Percentiles rank a stretch among this genome's conserved stretches.
phyloP scores from a whole-genome alignment of 768 basidiomycete genomes.

The Omphalotus guepiniiformis region DNA sequence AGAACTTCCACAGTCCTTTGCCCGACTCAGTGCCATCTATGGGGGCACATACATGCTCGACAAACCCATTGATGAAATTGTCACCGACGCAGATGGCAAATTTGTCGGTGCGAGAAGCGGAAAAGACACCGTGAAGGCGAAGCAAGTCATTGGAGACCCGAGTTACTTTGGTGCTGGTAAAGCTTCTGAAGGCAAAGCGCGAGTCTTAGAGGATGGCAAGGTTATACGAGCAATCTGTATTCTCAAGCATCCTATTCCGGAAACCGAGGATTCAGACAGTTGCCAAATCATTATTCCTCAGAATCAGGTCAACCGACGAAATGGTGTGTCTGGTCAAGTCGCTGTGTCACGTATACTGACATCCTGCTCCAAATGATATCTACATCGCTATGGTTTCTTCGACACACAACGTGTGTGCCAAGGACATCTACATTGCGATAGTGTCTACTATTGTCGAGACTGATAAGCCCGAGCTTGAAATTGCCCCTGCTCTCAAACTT shows the following conservation, averaged over 20 bases:
- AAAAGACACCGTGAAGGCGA: conserved; percentile 91
- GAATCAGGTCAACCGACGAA: conserved; percentile 90
- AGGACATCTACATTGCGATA: conserved; percentile 93
- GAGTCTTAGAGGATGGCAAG: conserved; percentile 89
- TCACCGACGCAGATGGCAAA: conserved; percentile 79
- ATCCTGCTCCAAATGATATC: conserved; percentile 73
- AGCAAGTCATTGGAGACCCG: conserved; percentile 96
- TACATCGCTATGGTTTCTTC: conserved; percentile 98
- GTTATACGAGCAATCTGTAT: conserved; percentile 97
- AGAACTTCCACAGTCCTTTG: conserved; percentile 98
- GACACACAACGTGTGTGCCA: conserved; percentile 96
- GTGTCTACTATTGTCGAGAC: conserved; percentile 99
- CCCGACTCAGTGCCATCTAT: conserved; percentile 96
- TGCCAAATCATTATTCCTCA: conserved; percentile 98
- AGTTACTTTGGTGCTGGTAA: conserved; percentile 89
- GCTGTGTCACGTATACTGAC: conserved; percentile 1
- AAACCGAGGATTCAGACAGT: conserved; percentile 92
- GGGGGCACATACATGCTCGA: conserved; percentile 99
- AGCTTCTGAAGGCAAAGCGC: conserved; percentile 67
- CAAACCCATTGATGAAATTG: conserved; percentile 88
- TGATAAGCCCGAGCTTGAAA: conserved; percentile 84
- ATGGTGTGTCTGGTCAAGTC: conserved; percentile 54
- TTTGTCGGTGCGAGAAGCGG: conserved; percentile 91
- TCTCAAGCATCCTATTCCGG: conserved; percentile 97
- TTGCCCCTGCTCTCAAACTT: conserved; percentile 86